These are phyloP conservation scores for Umbelopsis sp. DNA, from an alignment of 192 early-diverging fungal species.

Conservation along the genomic window DNA sequence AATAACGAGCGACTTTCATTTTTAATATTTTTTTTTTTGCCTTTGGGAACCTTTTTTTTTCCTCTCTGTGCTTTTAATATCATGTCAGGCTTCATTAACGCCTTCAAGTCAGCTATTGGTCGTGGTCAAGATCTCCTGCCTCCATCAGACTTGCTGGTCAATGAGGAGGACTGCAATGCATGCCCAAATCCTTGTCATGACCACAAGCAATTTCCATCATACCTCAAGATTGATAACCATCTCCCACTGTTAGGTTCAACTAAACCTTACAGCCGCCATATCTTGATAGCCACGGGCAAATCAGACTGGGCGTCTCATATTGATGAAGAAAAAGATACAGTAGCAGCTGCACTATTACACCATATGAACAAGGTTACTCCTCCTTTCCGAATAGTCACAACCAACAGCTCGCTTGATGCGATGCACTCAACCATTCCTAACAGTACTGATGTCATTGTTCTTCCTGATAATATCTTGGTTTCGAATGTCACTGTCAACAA, in stretches of 20 bases:
- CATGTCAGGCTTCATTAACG: constrained; percentile 2
- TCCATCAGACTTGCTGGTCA: constrained; percentile 17
- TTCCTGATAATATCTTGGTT: constrained; percentile 59
- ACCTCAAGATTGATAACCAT: constrained; percentile 53
- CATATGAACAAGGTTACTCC: constrained; percentile 11
- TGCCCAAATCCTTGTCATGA: constrained; percentile 53
- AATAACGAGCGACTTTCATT: too few relatives aligned
- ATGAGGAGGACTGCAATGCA: constrained; percentile 42
- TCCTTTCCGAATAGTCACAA: constrained; percentile 46
- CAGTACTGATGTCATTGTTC: constrained; percentile 44
- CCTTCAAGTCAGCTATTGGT: not conserved
- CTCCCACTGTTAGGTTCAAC: constrained; percentile 48
- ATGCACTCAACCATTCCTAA: constrained; percentile 35
- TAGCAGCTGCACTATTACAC: constrained; percentile 41
- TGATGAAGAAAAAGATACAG: constrained; percentile 49
- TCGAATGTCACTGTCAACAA: constrained; percentile 47
- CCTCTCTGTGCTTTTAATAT: not conserved
- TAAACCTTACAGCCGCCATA: constrained; percentile 57
- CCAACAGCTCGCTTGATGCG: constrained; percentile 45
- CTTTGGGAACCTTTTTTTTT: too few relatives aligned
- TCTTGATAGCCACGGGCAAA: constrained; percentile 57
- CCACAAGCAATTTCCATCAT: constrained; percentile 51
- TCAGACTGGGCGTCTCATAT: constrained; percentile 53
- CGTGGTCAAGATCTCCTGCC: constrained; percentile 30
- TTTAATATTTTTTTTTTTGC: too few relatives aligned